Conservation (phyloP, 352 stramenopile genomes). For the Globisporangium middletonii region DNA sequence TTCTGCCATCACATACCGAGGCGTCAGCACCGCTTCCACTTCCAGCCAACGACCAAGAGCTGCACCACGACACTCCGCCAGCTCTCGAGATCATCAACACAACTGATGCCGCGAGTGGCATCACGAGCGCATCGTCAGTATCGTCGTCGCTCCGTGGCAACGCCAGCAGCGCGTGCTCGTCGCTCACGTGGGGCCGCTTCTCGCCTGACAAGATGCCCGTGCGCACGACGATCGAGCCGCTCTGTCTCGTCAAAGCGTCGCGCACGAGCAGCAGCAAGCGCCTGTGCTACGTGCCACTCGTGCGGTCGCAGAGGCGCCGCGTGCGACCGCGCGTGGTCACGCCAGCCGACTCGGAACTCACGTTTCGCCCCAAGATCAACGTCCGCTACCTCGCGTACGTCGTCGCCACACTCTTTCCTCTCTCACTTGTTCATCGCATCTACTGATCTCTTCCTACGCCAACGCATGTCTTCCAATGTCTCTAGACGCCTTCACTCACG, state of each 20-base stretch:
- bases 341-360: conserved; percentile 27
- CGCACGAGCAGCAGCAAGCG: neutral
- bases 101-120: no score
- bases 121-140: neutral
- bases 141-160: conserved; percentile 4
- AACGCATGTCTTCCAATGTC: neutral
- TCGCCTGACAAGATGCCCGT: conserved; percentile 42
- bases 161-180: conserved; percentile 2
- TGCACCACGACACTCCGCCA: neutral
- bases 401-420: neutral
- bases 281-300: conserved; percentile 13
- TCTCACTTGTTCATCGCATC: neutral
- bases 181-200: conserved; percentile 42
- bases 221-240: conserved; percentile 4
- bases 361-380: conserved; percentile 58
- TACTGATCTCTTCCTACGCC: neutral
- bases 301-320: conserved; percentile 10
- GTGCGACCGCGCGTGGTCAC: conserved; percentile 16
- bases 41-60: neutral
- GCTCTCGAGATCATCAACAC: neutral
- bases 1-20: neutral
- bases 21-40: neutral
- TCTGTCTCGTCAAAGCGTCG: neutral
- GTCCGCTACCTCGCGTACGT: conserved; percentile 12
- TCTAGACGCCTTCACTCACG: neutral